Evolutionary conservation across 1,284 basidiomycete genomes (phyloP).

Genomic region (Crepidotus sp.): DNA sequence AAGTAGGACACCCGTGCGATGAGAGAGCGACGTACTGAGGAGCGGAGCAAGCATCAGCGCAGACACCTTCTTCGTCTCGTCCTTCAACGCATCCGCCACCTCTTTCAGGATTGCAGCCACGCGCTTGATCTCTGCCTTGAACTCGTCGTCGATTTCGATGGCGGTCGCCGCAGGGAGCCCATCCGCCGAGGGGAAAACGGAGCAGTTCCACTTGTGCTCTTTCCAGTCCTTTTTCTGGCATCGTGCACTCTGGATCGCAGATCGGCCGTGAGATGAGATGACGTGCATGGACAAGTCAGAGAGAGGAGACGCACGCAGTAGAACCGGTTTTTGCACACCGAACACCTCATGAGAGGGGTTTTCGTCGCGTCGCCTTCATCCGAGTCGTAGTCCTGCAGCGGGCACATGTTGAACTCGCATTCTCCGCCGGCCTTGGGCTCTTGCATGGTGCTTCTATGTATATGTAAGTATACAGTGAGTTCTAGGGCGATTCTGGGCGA

Average conservation of each 20-base stretch:
- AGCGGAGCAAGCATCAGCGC: conserved; percentile 11
- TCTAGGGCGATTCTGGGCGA: too few species aligned
- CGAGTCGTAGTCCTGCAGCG: too few species aligned
- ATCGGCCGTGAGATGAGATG: conserved; percentile 4
- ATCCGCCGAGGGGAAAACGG: conserved; percentile 6
- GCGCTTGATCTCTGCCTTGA: conserved; percentile 8
- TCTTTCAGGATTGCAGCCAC: conserved; percentile 12
- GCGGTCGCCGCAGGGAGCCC: conserved; percentile 9
- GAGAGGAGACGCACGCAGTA: conserved; percentile 12
- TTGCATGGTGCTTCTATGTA: conserved; percentile 9
- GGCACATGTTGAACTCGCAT: conserved; percentile 11
- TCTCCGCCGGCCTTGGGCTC: conserved; percentile 5
- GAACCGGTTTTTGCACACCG: conserved; percentile 15
- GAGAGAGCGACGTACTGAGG: conserved; percentile 6
- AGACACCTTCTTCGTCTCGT: conserved; percentile 10
- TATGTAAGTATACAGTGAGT: too few species aligned
- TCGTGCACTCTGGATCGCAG: conserved; percentile 6
- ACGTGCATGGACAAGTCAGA: too few species aligned
- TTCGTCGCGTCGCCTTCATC: conserved; percentile 6
- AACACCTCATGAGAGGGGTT: conserved; percentile 13
- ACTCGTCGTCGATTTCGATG: conserved; percentile 12
- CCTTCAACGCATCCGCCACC: conserved; percentile 10
- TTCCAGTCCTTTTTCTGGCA: conserved; percentile 17
- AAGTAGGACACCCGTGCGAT: conserved; percentile 5
- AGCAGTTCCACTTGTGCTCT: conserved; percentile 16